Conservation (phyloP, 164 flowering plant species). For the Magnolia kwangsiensis region DNA sequence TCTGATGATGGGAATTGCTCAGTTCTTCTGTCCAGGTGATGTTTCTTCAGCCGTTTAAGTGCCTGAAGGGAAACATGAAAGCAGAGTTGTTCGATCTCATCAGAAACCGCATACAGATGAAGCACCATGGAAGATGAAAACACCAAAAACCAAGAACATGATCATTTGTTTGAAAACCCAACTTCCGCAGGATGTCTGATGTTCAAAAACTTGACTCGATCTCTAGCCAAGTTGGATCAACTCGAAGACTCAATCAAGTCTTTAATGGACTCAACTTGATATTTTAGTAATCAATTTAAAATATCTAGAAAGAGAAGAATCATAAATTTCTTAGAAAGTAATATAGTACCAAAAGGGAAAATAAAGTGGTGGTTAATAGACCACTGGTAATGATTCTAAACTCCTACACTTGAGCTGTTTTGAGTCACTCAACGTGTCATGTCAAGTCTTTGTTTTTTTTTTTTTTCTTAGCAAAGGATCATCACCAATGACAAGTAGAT, state of each 20-base stretch:
- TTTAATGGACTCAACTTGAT: no score
- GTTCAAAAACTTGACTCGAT: not conserved
- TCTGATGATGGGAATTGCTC: constrained; percentile 27
- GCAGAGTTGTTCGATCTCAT: not conserved
- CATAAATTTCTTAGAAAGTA: no score
- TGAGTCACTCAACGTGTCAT: no score
- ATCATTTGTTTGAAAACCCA: not conserved
- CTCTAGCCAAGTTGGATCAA: not conserved
- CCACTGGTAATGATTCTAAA: no score
- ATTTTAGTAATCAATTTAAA: no score
- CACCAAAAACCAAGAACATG: not conserved
- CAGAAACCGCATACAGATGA: not conserved
- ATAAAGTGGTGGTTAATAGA: no score
- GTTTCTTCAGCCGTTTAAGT: constrained; percentile 56
- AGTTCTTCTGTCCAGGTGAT: constrained; percentile 32
- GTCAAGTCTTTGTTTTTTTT: no score
- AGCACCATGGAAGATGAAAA: not conserved
- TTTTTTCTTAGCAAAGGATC: no score
- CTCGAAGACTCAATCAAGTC: not conserved
- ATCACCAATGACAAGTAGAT: no score
- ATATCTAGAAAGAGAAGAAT: no score
- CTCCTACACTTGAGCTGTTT: no score
- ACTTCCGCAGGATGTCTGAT: not conserved
- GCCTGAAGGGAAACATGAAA: constrained; percentile 36
- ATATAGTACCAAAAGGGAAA: no score